Evolutionary conservation across 2,329 filamentous ascomycete species (phyloP), one percentile per base, ranked within the genome.

Genomic region (Colletotrichum somersetense): DNA sequence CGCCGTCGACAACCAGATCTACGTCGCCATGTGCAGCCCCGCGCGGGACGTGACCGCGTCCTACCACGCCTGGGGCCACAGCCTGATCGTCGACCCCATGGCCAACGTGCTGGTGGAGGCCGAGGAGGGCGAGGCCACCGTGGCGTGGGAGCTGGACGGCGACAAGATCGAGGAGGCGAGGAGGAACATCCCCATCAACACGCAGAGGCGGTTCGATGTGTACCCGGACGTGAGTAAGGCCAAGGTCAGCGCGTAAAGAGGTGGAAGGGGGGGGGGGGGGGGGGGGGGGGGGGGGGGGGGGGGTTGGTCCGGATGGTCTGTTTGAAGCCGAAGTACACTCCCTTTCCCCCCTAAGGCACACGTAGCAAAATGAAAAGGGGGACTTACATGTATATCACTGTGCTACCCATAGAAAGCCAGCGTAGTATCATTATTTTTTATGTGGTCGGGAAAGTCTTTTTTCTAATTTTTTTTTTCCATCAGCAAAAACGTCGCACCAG

Each of bases 1-100:
- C 74, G 96, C 96, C 6, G 88, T 97, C 77, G 96, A 99, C 79
- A 98, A 98, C 80, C 95, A 99, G 85, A 85, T 97, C 12, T 98
- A 97, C 81, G 95, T 98, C 16, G 96, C 91, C 44, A 83, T 99
- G 80, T 99, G 96, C 84, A 96, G 93, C 79, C 96, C 96, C 0
- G 95, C 96, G 42, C 87, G 96, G 73, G 94, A 97, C 81, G 87
- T 91, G 86, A 79, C 81, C 53, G 93, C 94, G 0, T 87, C 87
- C 7, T 99, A 99, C 81, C 91, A 95, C 78, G 96, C 96, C 1
- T 99, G 91, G 88, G 96, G 96, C 0, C 96, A 99, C 81, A 97
- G 92, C 77, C 86, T 98, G 85, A 86, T 98, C 66, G 91, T 93
- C 8, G 94, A 97, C 80, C 96, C 96, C 1, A 93, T 96, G 85